Evolutionary conservation across 108 stramenopile species (phyloP).

Genomic region (Craspedostauros australis): DNA sequence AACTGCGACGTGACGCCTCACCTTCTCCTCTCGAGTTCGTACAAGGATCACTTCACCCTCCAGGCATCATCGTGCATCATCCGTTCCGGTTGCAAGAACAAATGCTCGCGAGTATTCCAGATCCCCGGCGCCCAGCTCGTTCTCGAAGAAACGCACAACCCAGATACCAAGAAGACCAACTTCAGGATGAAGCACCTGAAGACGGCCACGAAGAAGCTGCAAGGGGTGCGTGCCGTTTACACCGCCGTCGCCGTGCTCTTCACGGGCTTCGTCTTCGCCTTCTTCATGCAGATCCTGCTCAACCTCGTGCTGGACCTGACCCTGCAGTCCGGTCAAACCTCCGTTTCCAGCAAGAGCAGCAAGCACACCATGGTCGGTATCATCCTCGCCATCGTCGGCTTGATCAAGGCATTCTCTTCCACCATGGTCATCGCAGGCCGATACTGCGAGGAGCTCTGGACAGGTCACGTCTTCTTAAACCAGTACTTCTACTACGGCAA

Average conservation of each 20-base stretch:
- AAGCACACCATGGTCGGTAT: conserved; percentile 15
- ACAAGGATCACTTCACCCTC: conserved; percentile 41
- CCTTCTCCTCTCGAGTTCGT: too few relatives aligned
- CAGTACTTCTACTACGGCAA: conserved; percentile 15
- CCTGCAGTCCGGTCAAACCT: conserved; percentile 16
- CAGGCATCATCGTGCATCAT: conserved; percentile 30
- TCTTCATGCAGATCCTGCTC: conserved; percentile 44
- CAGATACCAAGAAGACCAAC: conserved; percentile 9
- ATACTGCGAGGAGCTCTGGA: conserved; percentile 32
- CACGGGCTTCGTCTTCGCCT: conserved; percentile 45
- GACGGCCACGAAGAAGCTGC: too few relatives aligned
- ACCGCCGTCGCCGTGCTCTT: conserved; percentile 40
- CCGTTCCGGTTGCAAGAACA: conserved; percentile 22
- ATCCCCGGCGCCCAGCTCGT: conserved; percentile 35
- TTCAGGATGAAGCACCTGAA: conserved; percentile 36
- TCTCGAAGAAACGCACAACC: conserved; percentile 18
- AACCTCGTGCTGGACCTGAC: conserved; percentile 40
- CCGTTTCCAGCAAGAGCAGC: too few relatives aligned
- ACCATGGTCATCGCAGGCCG: conserved; percentile 46
- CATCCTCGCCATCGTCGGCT: conserved; percentile 29
- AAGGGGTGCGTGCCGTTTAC: conserved; percentile 36
- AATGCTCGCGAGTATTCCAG: conserved; percentile 28
- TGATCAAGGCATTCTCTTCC: conserved; percentile 37
- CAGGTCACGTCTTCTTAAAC: conserved; percentile 28
- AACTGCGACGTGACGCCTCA: too few relatives aligned